Evolutionary conservation across 495 filamentous ascomycete species (phyloP), one percentile per base, ranked within the genome.

Genomic region (Endocarpon pusillum): DNA sequence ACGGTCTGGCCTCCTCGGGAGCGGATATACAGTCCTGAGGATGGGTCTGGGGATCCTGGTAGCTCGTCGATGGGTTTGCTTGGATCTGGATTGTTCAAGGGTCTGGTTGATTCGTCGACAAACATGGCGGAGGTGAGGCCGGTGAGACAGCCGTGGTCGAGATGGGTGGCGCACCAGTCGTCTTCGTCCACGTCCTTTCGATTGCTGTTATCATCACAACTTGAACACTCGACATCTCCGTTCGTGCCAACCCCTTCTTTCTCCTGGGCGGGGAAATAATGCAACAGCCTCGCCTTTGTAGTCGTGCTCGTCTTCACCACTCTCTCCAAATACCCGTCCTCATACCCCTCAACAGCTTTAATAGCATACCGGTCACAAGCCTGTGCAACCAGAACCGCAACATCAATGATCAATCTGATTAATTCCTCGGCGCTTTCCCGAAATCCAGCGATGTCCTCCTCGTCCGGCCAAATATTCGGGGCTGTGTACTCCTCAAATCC

Each of bases 61-160:
- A 94, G 67, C 52, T 93, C 83, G 1, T 67, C 62, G 4, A 94
- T 67, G 4, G 62, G 59, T 2, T 53, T 39, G 17, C 41, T 34
- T 0, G 53, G 33, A 4, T 53, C 40, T 10, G 48, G 46, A 15
- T 51, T 45, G 3, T 49, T 50, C 3, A 64, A 58, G n/a, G 56
- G 55, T 42, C 54, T 52, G 23, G 48, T 46, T 9, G 62, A 54
- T 55, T 96, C 87, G 50, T 96, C 83, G 42, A 94, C 64, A 51
- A 92, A 99, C 81, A 96, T 89, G 25, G 87, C 84, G 4, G 78
- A 84, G 1, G 91, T 99, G 20, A 99, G 64, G 12, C 89, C 89
- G 0, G 85, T 94, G 17, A 97, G 62, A 51, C 89, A 94, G 32
- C 87, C 84, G 42, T 93, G 83, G 51, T 94, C 87, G 32, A 87